Conservation (phyloP, 345 rosid genomes). For the Orychophragmus violaceus region DNA sequence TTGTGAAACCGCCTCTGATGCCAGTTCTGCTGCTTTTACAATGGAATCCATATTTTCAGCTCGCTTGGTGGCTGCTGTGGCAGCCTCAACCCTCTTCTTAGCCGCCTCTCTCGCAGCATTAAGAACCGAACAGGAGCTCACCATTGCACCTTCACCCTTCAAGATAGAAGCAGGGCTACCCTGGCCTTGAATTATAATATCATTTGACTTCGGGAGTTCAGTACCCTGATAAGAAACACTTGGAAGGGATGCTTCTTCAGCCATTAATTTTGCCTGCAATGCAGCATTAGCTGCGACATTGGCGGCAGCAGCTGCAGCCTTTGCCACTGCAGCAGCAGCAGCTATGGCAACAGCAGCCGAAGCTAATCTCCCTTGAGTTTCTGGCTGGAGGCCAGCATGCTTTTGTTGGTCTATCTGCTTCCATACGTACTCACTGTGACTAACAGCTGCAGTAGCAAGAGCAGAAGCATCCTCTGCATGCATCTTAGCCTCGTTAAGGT, state of each 20-base stretch:
- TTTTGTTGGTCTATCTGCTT: conserved; percentile 57
- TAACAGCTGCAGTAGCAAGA: conserved; percentile 72
- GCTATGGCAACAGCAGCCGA: conserved; percentile 86
- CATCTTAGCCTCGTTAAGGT: conserved; percentile 61
- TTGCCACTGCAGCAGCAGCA: conserved; percentile 94
- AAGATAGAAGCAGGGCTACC: conserved; percentile 55
- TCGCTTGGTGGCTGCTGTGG: conserved; percentile 81
- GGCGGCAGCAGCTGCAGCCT: conserved; percentile 97
- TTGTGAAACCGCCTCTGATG: conserved; percentile 90
- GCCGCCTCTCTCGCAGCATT: conserved; percentile 79
- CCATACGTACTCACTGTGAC: conserved; percentile 67
- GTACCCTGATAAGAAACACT: conserved; percentile 32
- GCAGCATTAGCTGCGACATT: conserved; percentile 94
- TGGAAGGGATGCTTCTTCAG: conserved; percentile 69
- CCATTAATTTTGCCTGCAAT: conserved; percentile 85
- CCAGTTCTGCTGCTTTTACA: conserved; percentile 92
- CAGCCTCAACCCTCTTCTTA: conserved; percentile 76
- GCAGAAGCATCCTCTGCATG: conserved; percentile 85
- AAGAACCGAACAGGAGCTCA: conserved; percentile 55
- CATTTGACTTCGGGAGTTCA: conserved; percentile 30
- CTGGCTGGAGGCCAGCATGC: conserved; percentile 45
- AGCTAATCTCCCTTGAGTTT: conserved; percentile 61
- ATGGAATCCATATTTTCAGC: conserved; percentile 93
- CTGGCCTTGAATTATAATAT: conserved; percentile 32
- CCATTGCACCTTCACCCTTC: conserved; percentile 45